Conservation (phyloP, 352 stramenopile species). For the Phytophthora melonis region DNA sequence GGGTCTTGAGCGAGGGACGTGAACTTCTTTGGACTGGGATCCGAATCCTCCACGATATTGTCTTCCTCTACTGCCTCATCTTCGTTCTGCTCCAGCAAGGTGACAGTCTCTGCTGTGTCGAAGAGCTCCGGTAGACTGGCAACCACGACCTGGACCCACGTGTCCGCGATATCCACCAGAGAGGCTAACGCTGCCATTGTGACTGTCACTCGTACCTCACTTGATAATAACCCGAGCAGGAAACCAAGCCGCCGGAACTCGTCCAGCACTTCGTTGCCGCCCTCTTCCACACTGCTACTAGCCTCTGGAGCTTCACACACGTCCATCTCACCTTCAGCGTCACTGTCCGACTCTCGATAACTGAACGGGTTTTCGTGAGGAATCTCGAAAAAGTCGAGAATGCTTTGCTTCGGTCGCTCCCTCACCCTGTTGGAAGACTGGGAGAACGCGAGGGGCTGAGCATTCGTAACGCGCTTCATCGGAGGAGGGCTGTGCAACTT, state of each 20-base stretch:
- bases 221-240: constrained; percentile 62
- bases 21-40: constrained; percentile 63
- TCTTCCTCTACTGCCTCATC: constrained; percentile 2
- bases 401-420: constrained; percentile 63
- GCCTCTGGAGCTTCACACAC: constrained; percentile 6
- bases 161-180: constrained; percentile 71
- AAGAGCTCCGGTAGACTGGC: constrained; percentile 57
- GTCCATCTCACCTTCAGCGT: constrained; percentile 31
- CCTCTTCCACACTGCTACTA: constrained; percentile 9
- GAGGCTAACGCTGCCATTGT: constrained; percentile 70
- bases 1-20: constrained; percentile 78
- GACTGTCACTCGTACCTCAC: constrained; percentile 66
- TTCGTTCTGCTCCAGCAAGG: constrained; percentile 30
- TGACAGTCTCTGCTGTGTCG: constrained; percentile 19
- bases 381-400: constrained; percentile 81
- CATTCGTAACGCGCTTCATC: constrained; percentile 27
- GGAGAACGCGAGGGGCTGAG: constrained; percentile 14
- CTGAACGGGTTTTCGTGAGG: constrained; percentile 77
- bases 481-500: constrained; percentile 31
- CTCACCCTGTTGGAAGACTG: constrained; percentile 8
- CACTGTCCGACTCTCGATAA: constrained; percentile 63
- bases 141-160: constrained; percentile 64
- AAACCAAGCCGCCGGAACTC: constrained; percentile 65
- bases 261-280: constrained; percentile 49
- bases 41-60: constrained; percentile 15